Percentiles rank a stretch among this genome's conserved stretches.
These are phyloP conservation scores for Pterocarpus santalinus DNA, from an alignment of 306 rosid species.

Conservation along the genomic window DNA sequence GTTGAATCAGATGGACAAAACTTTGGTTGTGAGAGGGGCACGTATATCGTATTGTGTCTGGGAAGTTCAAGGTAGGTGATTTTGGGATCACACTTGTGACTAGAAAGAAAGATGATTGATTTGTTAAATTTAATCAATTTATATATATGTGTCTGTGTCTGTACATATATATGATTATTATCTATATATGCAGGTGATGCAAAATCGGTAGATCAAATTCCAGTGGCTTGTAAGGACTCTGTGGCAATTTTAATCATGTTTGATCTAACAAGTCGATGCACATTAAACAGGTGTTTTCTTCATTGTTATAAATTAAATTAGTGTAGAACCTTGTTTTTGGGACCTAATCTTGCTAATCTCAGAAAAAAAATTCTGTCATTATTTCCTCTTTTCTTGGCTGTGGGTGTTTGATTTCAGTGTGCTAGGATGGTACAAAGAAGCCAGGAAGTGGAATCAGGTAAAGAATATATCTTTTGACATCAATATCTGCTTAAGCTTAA, in stretches of 20 bases:
- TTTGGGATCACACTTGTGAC: constrained; percentile 23
- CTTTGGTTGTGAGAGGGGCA: constrained; percentile 74
- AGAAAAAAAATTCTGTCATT: constrained; percentile 7
- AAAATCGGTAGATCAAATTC: constrained; percentile 67
- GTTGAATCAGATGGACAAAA: constrained; percentile 72
- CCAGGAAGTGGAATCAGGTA: constrained; percentile 94
- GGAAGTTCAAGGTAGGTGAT: constrained; percentile 86
- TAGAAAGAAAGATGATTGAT: background rate
- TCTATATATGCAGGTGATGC: constrained; percentile 60
- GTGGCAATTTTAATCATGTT: constrained; percentile 94
- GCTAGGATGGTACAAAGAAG: constrained; percentile 75
- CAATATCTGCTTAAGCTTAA: background rate
- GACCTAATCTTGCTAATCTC: constrained; percentile 34
- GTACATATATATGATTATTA: background rate
- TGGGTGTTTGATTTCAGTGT: constrained; percentile 64
- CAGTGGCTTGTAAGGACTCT: constrained; percentile 83
- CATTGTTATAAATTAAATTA: background rate
- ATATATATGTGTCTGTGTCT: no score
- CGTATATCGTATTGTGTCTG: constrained; percentile 87
- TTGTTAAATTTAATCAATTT: background rate
- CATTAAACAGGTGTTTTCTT: constrained; percentile 71
- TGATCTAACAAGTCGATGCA: constrained; percentile 95
- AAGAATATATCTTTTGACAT: background rate
- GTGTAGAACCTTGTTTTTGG: background rate
- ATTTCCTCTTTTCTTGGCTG: background rate